Evolutionary conservation across 352 stramenopile genomes (phyloP), one percentile per base, ranked within the genome.

Genomic region (Pythium rhizo-oryzae): DNA sequence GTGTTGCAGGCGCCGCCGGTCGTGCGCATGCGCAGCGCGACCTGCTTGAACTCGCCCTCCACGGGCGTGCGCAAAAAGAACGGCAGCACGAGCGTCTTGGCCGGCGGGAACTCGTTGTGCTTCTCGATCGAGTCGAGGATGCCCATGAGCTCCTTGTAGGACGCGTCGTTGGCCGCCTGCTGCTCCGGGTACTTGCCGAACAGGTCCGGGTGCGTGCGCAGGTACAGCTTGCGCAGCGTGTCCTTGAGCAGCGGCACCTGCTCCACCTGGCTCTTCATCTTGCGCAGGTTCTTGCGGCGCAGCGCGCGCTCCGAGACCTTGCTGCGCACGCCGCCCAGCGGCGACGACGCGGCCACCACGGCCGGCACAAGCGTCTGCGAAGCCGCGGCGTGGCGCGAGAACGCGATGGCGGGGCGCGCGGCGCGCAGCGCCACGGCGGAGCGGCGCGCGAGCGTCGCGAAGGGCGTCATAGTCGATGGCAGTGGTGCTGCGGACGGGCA

Each of bases 61-160:
- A 85, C 70, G 1, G 80, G 74, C 62, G 84, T 92, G 71, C 87
- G 89, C 56, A 92, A 65, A 60, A 75, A 92, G 66, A 92, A 92
- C 41, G 82, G 82, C 63, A 92, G 67, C 61, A 78, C 70, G 51
- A 90, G 75, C 58, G 76, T 87, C 77, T 91, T 91, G 58, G 84
- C 82, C 18, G 82, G 81, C 62, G 84, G 84, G 57, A 90, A 93
- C 72, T 89, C 81, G 66, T 90, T 88, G 74, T 89, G 76, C 68
- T 89, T 90, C 62, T 90, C 79, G 70, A 93, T 91, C 62, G 84
- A 84, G 69, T 91, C 82, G 62, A 93, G 67, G 58, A 93, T 93
- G 62, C 84, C 84, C 74, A 93, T 77, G 44, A 93, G 75, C 69
- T 93, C 84, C 69, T 91, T 90, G 76, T 93, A 93, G 70, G 82